phyloP scores from a whole-genome alignment of 768 basidiomycete genomes.

The Paxillus ammoniavirescens region DNA sequence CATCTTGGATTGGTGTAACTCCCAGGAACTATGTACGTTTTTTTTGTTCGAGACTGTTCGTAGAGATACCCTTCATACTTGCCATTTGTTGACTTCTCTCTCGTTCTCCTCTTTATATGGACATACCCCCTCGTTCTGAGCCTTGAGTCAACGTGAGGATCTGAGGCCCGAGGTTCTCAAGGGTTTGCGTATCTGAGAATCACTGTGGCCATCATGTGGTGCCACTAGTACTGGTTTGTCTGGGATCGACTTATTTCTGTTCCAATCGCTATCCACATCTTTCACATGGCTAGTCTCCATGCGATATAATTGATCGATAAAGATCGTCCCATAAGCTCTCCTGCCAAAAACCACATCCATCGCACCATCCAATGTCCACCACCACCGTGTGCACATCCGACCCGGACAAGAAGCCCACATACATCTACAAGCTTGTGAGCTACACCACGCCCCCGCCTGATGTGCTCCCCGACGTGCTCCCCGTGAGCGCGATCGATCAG shows the following conservation, averaged over 20 bases:
- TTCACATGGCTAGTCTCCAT: no score
- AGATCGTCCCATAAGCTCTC: no score
- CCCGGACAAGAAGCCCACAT: conserved; percentile 36
- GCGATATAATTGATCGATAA: no score
- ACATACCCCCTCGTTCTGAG: neutral
- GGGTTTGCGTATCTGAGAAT: no score
- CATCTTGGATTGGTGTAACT: conserved; percentile 15
- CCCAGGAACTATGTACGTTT: conserved; percentile 25
- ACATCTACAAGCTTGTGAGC: conserved; percentile 62
- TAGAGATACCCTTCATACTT: conserved; percentile 28
- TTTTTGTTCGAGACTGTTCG: conserved; percentile 1
- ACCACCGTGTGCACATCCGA: conserved; percentile 5
- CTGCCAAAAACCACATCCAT: no score
- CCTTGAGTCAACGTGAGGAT: neutral
- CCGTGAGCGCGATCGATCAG: conserved; percentile 49
- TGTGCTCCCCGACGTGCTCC: conserved; percentile 44
- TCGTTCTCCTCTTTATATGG: neutral
- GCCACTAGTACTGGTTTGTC: no score
- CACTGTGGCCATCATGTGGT: no score
- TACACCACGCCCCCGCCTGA: conserved; percentile 38
- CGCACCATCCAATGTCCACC: neutral
- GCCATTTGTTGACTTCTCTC: neutral
- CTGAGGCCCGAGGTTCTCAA: no score
- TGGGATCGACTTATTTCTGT: no score
- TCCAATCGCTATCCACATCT: no score